Percentiles rank a stretch among this genome's conserved stretches.
Conservation (phyloP, 2,329 filamentous ascomycete genomes). For the Colletotrichum sp. region DNA sequence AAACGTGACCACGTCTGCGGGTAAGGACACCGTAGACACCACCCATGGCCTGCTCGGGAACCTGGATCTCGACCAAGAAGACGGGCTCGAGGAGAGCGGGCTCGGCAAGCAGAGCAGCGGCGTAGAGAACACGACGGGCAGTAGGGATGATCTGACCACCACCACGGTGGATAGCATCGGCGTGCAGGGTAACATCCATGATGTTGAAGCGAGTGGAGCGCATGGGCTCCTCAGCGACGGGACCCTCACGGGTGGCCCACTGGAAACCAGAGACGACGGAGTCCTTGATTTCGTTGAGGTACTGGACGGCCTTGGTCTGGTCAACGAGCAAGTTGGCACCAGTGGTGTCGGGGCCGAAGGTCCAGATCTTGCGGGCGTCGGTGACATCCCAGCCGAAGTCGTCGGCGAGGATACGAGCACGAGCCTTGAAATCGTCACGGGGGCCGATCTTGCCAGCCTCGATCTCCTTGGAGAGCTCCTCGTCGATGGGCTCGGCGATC, state of each 20-base stretch:
- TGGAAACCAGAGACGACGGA: slow-evolving; percentile 99
- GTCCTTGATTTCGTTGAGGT: slow-evolving; percentile 99
- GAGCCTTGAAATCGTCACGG: slow-evolving; percentile 98
- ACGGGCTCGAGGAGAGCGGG: slow-evolving; percentile 95
- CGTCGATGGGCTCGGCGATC: slow-evolving; percentile 85
- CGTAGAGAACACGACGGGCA: slow-evolving; percentile 96
- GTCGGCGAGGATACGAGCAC: slow-evolving; percentile 94
- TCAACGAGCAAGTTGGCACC: slow-evolving; percentile 98
- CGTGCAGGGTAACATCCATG: slow-evolving; percentile 98
- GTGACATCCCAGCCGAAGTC: slow-evolving; percentile 99
- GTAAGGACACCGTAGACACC: slow-evolving; percentile 99
- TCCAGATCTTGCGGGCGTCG: slow-evolving; percentile 99
- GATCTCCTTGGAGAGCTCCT: slow-evolving; percentile 91
- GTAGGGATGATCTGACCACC: slow-evolving; percentile 99
- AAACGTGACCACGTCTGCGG: slow-evolving; percentile 98
- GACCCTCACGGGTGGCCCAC: slow-evolving; percentile 98
- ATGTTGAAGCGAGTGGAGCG: slow-evolving; percentile 98
- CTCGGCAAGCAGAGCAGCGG: slow-evolving; percentile 86
- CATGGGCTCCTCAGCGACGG: slow-evolving; percentile 98
- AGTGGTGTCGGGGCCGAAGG: slow-evolving; percentile 96
- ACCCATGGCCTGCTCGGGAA: slow-evolving; percentile 98
- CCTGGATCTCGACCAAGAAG: slow-evolving; percentile 99
- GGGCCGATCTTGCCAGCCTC: slow-evolving; percentile 91
- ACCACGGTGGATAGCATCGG: slow-evolving; percentile 99
- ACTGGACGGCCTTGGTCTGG: slow-evolving; percentile 99